Evolutionary conservation across 2,329 filamentous ascomycete genomes (phyloP).

Genomic region (Penicillium sp.): DNA sequence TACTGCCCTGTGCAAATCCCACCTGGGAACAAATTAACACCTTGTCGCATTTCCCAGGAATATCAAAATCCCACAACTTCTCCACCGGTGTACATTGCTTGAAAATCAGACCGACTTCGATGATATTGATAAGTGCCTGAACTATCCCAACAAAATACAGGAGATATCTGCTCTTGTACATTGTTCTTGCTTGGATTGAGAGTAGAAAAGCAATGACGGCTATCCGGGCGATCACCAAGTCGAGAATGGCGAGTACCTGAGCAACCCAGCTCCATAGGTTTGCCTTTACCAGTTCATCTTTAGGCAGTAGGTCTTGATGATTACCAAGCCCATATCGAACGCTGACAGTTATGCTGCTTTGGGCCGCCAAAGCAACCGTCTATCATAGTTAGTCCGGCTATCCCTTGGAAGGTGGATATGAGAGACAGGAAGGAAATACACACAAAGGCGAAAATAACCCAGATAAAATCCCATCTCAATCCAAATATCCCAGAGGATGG

Average conservation of each 20-base stretch:
- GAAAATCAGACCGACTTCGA: conserved; percentile 19
- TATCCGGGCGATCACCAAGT: conserved; percentile 16
- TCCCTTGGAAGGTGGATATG: neutral
- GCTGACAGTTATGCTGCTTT: conserved; percentile 21
- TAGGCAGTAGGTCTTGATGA: conserved; percentile 14
- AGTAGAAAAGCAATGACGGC: conserved; percentile 24
- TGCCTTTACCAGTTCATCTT: conserved; percentile 11
- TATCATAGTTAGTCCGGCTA: conserved; percentile 3
- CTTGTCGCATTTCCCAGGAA: conserved; percentile 16
- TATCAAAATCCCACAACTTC: conserved; percentile 17
- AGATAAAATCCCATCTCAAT: conserved; percentile 27
- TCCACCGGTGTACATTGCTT: conserved; percentile 16
- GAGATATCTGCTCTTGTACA: conserved; percentile 13
- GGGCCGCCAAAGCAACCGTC: conserved; percentile 15
- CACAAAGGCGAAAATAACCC: conserved; percentile 23
- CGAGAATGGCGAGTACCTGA: conserved; percentile 17
- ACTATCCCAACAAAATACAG: conserved; percentile 18
- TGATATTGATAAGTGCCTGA: conserved; percentile 19
- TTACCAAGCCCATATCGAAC: conserved; percentile 20
- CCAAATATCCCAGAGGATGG: conserved; percentile 17
- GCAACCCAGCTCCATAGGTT: conserved; percentile 26
- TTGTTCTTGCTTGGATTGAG: conserved; percentile 16
- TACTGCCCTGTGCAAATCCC: conserved; percentile 23
- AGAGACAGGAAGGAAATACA: neutral
- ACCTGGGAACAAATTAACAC: conserved; percentile 17